Evolutionary conservation across 345 rosid genomes (phyloP), one percentile per base, ranked within the genome.

Genomic region (Salix viminalis): DNA sequence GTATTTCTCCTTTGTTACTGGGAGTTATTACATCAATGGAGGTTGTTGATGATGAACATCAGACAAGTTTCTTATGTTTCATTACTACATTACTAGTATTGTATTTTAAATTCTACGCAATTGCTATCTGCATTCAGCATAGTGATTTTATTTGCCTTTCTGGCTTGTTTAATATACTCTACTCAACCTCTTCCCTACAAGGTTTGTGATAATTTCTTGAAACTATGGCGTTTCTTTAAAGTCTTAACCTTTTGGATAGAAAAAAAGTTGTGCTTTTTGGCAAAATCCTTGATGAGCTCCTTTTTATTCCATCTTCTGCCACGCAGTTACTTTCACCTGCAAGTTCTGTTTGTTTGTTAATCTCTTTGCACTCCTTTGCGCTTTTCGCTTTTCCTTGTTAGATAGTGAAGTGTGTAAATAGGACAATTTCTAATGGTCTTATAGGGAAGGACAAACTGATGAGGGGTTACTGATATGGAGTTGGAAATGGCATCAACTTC

Each of bases 401-500:
- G 30, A 26, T 30, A 26, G 74, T 60, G 70, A 75, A 71, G 78
- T 77, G 74, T 67, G 72, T 42, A 14, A 56, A 65, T 76, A 44
- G 2, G 65, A 23, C 9, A 72, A 74, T 75, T 30, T 18, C 81
- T 79, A 71, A 71, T 79, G 83, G 58, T 81, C 74, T 64, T 50
- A 69, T 64, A 79, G 82, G 58, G 54, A 72, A 77, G 82, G 62
- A 75, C 56, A 69, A 62, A 56, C 56, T 71, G 18, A 4, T 69
- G 52, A 66, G 74, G 74, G 75, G 58, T 44, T 77, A 19, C 79
- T 65, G 75, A 70, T 54, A 70, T 72, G 86, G 68, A 72, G 82
- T 75, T 79, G 86, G 80, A 69, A 44, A 96, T 96, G 97, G 91
- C 97, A 77, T 96, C 99, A 76, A 89, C 90, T 81, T 91, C 98